Evolutionary conservation across 495 filamentous ascomycete species (phyloP).

Genomic region (Penicillium soppii): DNA sequence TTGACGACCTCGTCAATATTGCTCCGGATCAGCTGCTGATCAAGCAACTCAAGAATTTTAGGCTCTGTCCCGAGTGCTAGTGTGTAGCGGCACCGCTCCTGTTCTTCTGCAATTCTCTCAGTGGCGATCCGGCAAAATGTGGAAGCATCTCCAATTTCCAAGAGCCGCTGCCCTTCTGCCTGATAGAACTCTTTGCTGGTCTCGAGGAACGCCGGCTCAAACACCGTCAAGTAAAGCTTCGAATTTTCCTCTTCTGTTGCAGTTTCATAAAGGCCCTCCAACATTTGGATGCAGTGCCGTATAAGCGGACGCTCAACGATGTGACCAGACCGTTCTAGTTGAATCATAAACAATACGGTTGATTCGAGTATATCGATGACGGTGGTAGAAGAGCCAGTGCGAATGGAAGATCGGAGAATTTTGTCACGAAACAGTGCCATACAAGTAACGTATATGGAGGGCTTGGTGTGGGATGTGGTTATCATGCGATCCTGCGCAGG

Average conservation of each 20-base stretch:
- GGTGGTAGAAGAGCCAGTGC: constrained; percentile 38
- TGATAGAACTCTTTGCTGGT: constrained; percentile 74
- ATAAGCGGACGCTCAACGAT: constrained; percentile 82
- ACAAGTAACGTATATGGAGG: constrained; percentile 76
- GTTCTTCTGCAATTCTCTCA: constrained; percentile 75
- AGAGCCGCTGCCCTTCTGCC: constrained; percentile 66
- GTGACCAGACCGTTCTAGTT: constrained; percentile 88
- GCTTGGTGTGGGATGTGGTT: constrained; percentile 65
- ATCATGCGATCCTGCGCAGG: constrained; percentile 68
- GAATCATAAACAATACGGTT: constrained; percentile 86
- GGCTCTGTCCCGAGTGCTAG: constrained; percentile 64
- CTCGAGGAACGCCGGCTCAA: constrained; percentile 75
- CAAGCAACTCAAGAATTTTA: constrained; percentile 77
- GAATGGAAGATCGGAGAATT: constrained; percentile 60
- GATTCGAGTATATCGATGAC: constrained; percentile 73
- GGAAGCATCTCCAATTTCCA: constrained; percentile 76
- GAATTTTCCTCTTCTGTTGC: constrained; percentile 65
- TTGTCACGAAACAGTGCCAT: constrained; percentile 88
- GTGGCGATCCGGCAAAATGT: constrained; percentile 79
- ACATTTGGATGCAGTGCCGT: constrained; percentile 82
- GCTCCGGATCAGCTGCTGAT: constrained; percentile 71
- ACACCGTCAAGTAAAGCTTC: constrained; percentile 80
- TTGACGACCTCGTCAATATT: constrained; percentile 80
- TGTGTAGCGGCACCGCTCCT: constrained; percentile 75
- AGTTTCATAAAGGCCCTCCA: constrained; percentile 85